Evolutionary conservation across 2,329 filamentous ascomycete species (phyloP).

Genomic region (Madurella mycetomatis): DNA sequence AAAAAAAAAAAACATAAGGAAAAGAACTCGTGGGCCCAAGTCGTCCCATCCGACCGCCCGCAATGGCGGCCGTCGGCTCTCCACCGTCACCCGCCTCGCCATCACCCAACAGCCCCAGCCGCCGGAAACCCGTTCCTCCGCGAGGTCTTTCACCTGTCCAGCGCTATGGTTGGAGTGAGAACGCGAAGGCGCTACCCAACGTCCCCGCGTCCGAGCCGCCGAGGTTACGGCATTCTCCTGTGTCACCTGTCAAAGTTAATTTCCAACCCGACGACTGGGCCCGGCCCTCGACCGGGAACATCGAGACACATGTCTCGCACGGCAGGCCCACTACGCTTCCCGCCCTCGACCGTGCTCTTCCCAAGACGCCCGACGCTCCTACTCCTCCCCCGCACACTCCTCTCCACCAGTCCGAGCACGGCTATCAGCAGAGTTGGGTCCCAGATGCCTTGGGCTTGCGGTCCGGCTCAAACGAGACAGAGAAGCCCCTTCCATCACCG

Average conservation of each 20-base stretch:
- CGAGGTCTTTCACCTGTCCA: conserved; percentile 31
- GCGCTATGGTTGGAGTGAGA: conserved; percentile 32
- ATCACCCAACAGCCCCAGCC: conserved; percentile 25
- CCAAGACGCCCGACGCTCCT: conserved; percentile 34
- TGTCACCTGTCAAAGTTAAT: conserved; percentile 54
- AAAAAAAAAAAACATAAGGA: no score
- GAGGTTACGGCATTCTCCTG: conserved; percentile 47
- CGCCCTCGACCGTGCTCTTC: conserved; percentile 30
- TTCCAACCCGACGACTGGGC: conserved; percentile 51
- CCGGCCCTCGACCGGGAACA: conserved; percentile 48
- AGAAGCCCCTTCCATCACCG: conserved; percentile 13
- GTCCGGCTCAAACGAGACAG: conserved; percentile 7
- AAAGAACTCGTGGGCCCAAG: conserved; percentile 10
- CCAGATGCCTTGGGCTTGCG: conserved; percentile 12
- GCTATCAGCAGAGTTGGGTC: conserved; percentile 8
- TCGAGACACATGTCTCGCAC: conserved; percentile 37
- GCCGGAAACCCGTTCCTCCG: conserved; percentile 36
- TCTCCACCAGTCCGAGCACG: conserved; percentile 19
- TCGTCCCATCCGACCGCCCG: conserved; percentile 12
- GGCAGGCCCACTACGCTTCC: conserved; percentile 5
- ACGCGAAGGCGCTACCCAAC: conserved; percentile 30
- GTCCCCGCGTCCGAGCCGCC: conserved; percentile 35
- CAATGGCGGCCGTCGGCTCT: conserved; percentile 32
- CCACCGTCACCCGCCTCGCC: conserved; percentile 26
- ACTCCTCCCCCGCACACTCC: conserved; percentile 38